Base-by-base conservation (phyloP, 768 basidiomycete genomes). In the Hygrocybe punicea region DNA sequence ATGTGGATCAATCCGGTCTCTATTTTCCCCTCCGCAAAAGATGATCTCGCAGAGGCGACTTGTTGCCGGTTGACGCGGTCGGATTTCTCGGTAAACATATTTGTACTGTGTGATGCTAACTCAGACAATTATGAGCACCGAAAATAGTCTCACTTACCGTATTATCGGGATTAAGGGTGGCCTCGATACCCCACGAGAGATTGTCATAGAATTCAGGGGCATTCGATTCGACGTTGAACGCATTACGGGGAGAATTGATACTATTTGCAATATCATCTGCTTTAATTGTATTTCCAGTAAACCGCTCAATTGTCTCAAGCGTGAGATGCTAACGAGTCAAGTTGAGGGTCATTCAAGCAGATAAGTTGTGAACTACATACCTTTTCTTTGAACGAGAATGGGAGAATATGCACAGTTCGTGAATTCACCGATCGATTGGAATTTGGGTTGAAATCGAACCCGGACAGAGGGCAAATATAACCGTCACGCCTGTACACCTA, bases 101-200 rank as follows among this genome's bases (percentile, higher is more conserved):
- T 48, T 19, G 2, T 14, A 42, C 34, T 17, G 37, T 24, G 16
- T 25, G 19, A 10, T 13, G 17, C 23, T 42, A 40, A 24, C 4
- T 39, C 17, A 19, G 21, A 23, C 8, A 37, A 34, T 37, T 42
- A 4, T 6, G 16, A 39, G 37, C n/a, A 4, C 37, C 35, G 11
- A 13, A 3, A 39, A 39, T 17, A 16, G 19, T 29, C n/a, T n/a
- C 29, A 29, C 29, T 29, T 29, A 29, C 29, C 29, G 29, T 13
- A 9, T 25, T 10, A 40, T 42, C 37, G 35, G 17, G 17, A 10
- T 42, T 4, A 19, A 19, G 2, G 3, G 3, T 3, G 35, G 51
- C 51, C 35, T 53, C 51, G 23, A 53, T 53, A n/a, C 51, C 51
- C 51, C 51, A 53, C n/a, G 51, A 39, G 36, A 53, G 39, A 5